Base-by-base conservation (phyloP, 2,329 filamentous ascomycete genomes). In the Uncinocarpus reesii region DNA sequence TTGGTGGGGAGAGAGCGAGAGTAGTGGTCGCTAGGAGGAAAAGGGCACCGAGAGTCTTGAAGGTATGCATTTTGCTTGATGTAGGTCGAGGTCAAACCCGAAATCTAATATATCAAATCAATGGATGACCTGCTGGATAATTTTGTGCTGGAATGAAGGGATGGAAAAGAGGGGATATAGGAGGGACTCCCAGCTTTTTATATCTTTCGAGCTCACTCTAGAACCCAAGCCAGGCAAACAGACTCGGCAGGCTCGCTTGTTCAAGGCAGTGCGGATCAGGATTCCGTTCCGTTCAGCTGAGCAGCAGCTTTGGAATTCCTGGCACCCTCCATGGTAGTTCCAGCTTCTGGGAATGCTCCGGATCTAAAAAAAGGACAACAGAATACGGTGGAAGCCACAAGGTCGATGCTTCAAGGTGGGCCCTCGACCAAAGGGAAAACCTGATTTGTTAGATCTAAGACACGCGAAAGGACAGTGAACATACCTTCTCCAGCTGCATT, bases 21-120 rank as follows among this genome's bases (percentile, higher is more conserved):
- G 48, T 29, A 42, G 38, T 50, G 29, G 56, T 53, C 23, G 57
- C 50, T 18, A 64, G 47, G 54, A 62, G 50, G 54, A 62, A 45
- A 26, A 57, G 32, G 44, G 59, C 46, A 36, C 55, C 38, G 36
- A 61, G 26, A 40, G 58, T 42, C 31, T 58, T 49, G 52, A 61
- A 44, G 46, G 29, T 36, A 47, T 60, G 58, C 63, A 66, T 65
- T 36, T 42, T 61, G 50, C 23, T 44, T 15, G 47, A 37, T 24
- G 10, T 41, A 2, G 37, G 23, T 34, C n/a, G 10, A 7, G 11
- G n/a, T 34, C 28, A 1, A 29, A 24, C 32, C 18, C 20, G 15
- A 11, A 7, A 2, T 29, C 11, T 29, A 11, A 26, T 29, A 11
- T 10, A 26, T 32, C 4, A 37, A 7, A 6, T 31, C 26, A 21